Conservation (phyloP, 495 filamentous ascomycete species). For the Diplogelasinospora grovesii region DNA sequence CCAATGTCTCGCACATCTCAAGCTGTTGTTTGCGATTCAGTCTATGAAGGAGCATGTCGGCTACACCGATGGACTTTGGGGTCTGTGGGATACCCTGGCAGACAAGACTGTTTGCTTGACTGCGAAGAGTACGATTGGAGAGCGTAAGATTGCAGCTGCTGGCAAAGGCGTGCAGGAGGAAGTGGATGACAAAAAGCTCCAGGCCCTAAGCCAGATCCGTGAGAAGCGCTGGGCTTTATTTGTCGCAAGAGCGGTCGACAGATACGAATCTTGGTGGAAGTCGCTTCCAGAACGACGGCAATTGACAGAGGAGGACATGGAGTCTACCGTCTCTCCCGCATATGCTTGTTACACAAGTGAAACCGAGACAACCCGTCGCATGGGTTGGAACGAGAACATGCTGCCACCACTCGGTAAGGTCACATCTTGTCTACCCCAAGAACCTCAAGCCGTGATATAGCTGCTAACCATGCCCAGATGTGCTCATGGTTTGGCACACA, state of each 20-base stretch:
- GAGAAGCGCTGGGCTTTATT: constrained; percentile 82
- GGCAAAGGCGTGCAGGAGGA: constrained; percentile 20
- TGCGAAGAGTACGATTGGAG: constrained; percentile 11
- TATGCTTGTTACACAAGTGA: constrained; percentile 27
- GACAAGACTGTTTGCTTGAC: constrained; percentile 13
- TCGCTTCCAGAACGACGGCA: constrained; percentile 22
- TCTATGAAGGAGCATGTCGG: constrained; percentile 59
- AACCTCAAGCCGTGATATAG: not conserved
- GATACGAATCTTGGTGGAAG: constrained; percentile 70
- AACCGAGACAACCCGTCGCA: constrained; percentile 3
- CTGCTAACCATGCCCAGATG: constrained; percentile 45
- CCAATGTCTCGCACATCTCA: constrained; percentile 67
- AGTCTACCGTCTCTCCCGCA: not conserved
- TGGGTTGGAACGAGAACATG: constrained; percentile 23
- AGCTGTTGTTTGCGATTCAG: constrained; percentile 65
- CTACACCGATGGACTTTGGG: constrained; percentile 58
- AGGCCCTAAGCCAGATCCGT: constrained; percentile 45
- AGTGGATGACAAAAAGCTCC: constrained; percentile 20
- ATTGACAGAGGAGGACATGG: constrained; percentile 30
- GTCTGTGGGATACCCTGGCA: constrained; percentile 48
- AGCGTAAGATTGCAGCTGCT: constrained; percentile 18
- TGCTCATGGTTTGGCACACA: constrained; percentile 87
- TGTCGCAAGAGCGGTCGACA: constrained; percentile 62
- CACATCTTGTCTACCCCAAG: not conserved
- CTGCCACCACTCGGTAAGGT: constrained; percentile 36